Percentiles rank a stretch among this genome's conserved stretches.
Conservation (phyloP, 768 basidiomycete species). For the Suillus subalutaceus region DNA sequence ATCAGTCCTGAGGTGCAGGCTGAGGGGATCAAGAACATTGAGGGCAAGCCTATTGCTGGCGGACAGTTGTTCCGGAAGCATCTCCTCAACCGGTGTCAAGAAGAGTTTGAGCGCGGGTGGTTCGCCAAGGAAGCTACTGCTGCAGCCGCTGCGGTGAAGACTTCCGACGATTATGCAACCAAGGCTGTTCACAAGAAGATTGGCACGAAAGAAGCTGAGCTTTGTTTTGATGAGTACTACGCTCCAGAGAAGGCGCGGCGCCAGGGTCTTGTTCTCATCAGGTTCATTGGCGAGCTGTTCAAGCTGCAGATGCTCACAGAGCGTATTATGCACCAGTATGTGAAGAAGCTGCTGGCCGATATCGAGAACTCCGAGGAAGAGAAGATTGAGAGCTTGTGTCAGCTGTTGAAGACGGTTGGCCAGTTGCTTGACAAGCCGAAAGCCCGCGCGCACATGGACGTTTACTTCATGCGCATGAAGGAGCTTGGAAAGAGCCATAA, state of each 20-base stretch:
- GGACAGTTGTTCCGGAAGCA: no score
- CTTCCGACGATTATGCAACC: constrained; percentile 16
- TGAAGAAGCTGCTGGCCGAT: no score
- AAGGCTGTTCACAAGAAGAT: constrained; percentile 64
- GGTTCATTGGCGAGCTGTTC: constrained; percentile 98
- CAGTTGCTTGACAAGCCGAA: constrained; percentile 77
- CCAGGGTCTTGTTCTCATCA: constrained; percentile 93
- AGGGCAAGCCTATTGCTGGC: no score
- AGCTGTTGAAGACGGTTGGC: constrained; percentile 89
- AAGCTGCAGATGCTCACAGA: constrained; percentile 75
- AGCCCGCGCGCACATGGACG: constrained; percentile 84
- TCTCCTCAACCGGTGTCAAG: no score
- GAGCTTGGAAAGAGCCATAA: constrained; percentile 74
- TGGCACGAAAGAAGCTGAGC: constrained; percentile 58
- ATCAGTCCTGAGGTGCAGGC: no score
- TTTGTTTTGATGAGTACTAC: constrained; percentile 97
- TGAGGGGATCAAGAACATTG: no score
- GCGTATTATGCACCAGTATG: no score
- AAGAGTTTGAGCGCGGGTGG: constrained; percentile 29
- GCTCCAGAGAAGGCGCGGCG: constrained; percentile 96
- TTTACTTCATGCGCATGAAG: constrained; percentile 92
- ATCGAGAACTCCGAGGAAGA: constrained; percentile 26
- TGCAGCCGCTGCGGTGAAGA: constrained; percentile 46
- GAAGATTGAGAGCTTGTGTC: constrained; percentile 55
- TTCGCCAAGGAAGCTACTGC: constrained; percentile 84